These are phyloP conservation scores for Ophiocordyceps camponoti-saundersi DNA, from an alignment of 2,329 filamentous ascomycete species.

Conservation along the genomic window DNA sequence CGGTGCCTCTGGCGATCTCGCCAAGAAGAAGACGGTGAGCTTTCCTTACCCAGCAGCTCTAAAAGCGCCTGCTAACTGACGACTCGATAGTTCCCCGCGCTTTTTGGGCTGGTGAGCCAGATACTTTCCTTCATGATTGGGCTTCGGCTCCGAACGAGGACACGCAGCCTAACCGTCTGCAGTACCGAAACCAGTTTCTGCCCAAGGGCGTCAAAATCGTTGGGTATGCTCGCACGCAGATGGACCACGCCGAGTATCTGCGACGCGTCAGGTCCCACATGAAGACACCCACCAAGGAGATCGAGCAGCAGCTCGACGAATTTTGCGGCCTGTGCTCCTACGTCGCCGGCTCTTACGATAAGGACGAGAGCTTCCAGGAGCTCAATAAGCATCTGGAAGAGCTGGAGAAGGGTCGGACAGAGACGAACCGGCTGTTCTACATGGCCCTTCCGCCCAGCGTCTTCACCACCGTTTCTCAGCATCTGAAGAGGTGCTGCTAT, in stretches of 20 bases:
- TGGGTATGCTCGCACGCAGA: conserved; percentile 98
- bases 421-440: conserved; percentile 92
- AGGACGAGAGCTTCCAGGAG: conserved; percentile 81
- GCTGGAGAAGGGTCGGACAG: conserved; percentile 64
- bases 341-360: conserved; percentile 92
- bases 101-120: conserved; percentile 82
- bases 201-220: conserved; percentile 93
- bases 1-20: conserved; percentile 90
- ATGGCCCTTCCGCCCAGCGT: conserved; percentile 97
- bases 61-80: conserved; percentile 6
- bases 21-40: conserved; percentile 97
- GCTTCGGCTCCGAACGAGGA: not conserved
- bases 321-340: conserved; percentile 85
- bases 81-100: conserved; percentile 62
- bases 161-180: conserved; percentile 3
- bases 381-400: conserved; percentile 75
- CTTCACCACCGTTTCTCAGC: conserved; percentile 94
- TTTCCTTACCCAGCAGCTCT: not conserved
- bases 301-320: conserved; percentile 84
- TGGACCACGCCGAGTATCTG: conserved; percentile 94
- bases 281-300: conserved; percentile 94
- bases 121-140: not conserved
- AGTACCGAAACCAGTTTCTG: conserved; percentile 99
- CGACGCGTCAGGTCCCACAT: conserved; percentile 94
- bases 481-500: conserved; percentile 95